phyloP scores from a whole-genome alignment of 2,329 filamentous ascomycete species.

The Myriosclerotinia scirpicola region DNA sequence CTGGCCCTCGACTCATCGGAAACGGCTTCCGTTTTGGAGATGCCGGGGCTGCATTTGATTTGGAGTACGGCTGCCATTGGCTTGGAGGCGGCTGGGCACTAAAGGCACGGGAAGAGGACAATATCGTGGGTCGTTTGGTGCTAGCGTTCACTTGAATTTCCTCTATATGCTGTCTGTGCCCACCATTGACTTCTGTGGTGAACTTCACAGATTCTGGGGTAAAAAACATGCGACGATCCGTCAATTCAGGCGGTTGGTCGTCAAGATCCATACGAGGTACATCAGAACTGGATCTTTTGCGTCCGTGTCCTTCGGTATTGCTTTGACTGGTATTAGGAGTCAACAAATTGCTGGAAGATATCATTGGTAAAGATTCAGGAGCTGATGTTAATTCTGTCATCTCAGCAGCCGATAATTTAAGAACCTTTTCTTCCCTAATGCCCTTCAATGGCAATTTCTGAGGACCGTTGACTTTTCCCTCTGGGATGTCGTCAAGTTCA shows the following conservation, averaged over 20 bases:
- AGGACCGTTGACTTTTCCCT: constrained; percentile 34
- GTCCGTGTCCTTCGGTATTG: constrained; percentile 33
- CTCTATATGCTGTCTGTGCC: constrained; percentile 29
- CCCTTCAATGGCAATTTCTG: constrained; percentile 33
- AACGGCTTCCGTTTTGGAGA: constrained; percentile 37
- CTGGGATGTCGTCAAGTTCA: constrained; percentile 38
- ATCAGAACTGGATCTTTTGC: constrained; percentile 29
- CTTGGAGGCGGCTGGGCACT: constrained; percentile 31
- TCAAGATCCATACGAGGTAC: constrained; percentile 26
- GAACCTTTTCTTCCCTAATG: constrained; percentile 43
- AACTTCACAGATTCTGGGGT: constrained; percentile 27
- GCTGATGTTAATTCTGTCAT: constrained; percentile 58
- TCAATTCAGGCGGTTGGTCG: constrained; percentile 16
- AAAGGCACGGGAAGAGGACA: constrained; percentile 36
- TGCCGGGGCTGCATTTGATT: constrained; percentile 28
- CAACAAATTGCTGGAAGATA: constrained; percentile 43
- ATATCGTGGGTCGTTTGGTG: constrained; percentile 33
- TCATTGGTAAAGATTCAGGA: constrained; percentile 59
- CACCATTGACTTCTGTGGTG: constrained; percentile 23
- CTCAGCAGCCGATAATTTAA: constrained; percentile 57
- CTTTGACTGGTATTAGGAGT: constrained; percentile 40
- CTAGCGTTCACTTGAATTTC: constrained; percentile 25
- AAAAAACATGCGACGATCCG: constrained; percentile 24
- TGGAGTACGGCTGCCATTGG: constrained; percentile 33
- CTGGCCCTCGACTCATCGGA: constrained; percentile 30